Conservation (phyloP, 2,329 filamentous ascomycete species). For the Ustulina deusta region DNA sequence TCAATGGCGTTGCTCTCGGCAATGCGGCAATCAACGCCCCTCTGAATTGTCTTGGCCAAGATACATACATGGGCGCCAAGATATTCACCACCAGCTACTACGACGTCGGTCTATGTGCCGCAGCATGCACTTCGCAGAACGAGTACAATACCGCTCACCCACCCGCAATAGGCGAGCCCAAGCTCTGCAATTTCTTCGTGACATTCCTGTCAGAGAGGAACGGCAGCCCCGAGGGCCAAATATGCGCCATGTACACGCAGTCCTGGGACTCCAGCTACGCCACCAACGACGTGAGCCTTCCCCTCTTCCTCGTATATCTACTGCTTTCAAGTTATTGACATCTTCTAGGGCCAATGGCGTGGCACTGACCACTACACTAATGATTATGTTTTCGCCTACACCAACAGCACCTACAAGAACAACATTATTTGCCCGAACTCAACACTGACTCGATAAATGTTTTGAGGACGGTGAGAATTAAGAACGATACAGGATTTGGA, state of each 20-base stretch:
- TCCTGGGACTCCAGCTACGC: constrained; percentile 47
- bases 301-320: neutral
- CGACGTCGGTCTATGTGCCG: constrained; percentile 48
- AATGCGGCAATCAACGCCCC: constrained; percentile 49
- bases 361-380: constrained; percentile 42
- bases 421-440: constrained; percentile 22
- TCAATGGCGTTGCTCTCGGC: constrained; percentile 44
- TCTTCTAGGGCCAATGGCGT: constrained; percentile 41
- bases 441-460: neutral
- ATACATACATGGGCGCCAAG: constrained; percentile 50
- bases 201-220: constrained; percentile 55
- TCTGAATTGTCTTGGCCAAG: constrained; percentile 41
- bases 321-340: constrained; percentile 19
- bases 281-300: constrained; percentile 44
- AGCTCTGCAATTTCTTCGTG: constrained; percentile 53
- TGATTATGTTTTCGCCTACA: constrained; percentile 39
- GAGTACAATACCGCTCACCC: constrained; percentile 46
- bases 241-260: constrained; percentile 55
- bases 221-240: constrained; percentile 52
- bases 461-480: neutral
- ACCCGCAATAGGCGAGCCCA: constrained; percentile 39
- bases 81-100: constrained; percentile 48
- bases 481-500: neutral
- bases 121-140: constrained; percentile 47
- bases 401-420: constrained; percentile 13